phyloP scores from a whole-genome alignment of 768 basidiomycete genomes.

The Auricularia sp. region DNA sequence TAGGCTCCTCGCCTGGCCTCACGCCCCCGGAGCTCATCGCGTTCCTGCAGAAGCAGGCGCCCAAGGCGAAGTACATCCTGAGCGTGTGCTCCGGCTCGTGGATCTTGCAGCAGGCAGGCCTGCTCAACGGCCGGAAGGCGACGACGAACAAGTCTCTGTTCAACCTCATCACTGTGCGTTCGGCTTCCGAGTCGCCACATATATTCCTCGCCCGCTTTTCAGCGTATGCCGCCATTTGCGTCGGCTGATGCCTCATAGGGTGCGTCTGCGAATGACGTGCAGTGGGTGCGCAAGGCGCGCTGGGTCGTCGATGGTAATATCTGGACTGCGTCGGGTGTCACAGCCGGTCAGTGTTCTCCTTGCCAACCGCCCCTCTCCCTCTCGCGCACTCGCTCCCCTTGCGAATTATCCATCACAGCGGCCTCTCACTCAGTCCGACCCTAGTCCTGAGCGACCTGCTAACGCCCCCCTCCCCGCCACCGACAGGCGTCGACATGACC shows the following conservation, averaged over 20 bases:
- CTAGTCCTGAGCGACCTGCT: too few species aligned
- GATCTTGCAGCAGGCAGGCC: slow-evolving; percentile 29
- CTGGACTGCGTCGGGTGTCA: slow-evolving; percentile 40
- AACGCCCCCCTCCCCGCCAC: too few species aligned
- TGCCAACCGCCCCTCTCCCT: too few species aligned
- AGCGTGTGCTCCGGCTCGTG: slow-evolving; percentile 34
- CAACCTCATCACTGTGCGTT: slow-evolving; percentile 12
- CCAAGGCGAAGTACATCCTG: slow-evolving; percentile 29
- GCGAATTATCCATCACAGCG: too few species aligned
- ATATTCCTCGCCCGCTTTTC: too few species aligned
- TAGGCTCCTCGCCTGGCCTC: neutral
- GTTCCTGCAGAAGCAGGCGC: slow-evolving; percentile 27
- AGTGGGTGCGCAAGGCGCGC: slow-evolving; percentile 35
- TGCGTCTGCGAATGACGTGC: slow-evolving; percentile 12
- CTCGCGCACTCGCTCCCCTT: too few species aligned
- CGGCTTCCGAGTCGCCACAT: too few species aligned
- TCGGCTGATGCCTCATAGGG: too few species aligned
- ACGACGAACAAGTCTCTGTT: slow-evolving; percentile 36
- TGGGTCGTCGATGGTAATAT: slow-evolving; percentile 42
- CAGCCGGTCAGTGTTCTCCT: slow-evolving; percentile 22
- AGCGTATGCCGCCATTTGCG: too few species aligned
- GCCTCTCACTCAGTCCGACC: too few species aligned
- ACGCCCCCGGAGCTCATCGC: slow-evolving; percentile 12
- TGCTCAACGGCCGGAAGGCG: slow-evolving; percentile 32
- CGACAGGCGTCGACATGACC: too few species aligned